Conservation (phyloP, 1,284 basidiomycete species). For the Pterulicium gracile region DNA sequence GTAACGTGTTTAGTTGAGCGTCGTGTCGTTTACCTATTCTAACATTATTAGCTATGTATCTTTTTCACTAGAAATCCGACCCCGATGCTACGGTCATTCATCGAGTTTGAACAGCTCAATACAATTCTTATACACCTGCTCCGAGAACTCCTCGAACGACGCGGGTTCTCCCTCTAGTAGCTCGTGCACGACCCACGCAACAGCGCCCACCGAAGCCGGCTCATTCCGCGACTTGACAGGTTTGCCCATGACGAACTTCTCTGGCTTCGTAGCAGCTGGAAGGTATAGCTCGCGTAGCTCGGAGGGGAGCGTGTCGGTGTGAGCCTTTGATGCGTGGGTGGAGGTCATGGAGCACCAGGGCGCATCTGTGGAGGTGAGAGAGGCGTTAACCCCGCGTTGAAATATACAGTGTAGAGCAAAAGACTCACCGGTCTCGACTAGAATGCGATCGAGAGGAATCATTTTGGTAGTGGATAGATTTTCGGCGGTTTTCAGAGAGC, state of each 20-base stretch:
- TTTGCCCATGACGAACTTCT: constrained; percentile 52
- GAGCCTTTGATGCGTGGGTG: constrained; percentile 60
- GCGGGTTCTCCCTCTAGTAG: constrained; percentile 47
- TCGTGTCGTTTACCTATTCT: too few relatives aligned
- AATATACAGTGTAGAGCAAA: constrained; percentile 7
- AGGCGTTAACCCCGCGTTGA: constrained; percentile 10
- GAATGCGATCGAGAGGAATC: constrained; percentile 54
- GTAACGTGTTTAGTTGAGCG: too few relatives aligned
- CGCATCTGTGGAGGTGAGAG: constrained; percentile 37
- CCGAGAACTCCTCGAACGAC: constrained; percentile 41
- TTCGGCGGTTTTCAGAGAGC: constrained; percentile 72
- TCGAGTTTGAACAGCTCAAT: background rate
- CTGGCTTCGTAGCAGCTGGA: constrained; percentile 50
- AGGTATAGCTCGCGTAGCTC: constrained; percentile 40
- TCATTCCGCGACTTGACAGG: constrained; percentile 81
- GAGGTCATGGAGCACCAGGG: constrained; percentile 80
- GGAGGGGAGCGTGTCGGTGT: constrained; percentile 44
- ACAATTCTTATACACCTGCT: background rate
- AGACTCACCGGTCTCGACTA: constrained; percentile 71
- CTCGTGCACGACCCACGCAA: constrained; percentile 69
- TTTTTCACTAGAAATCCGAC: background rate
- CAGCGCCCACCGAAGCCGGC: constrained; percentile 59
- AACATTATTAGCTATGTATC: too few relatives aligned
- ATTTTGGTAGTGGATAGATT: constrained; percentile 53
- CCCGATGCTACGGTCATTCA: background rate